phyloP scores from a whole-genome alignment of 768 basidiomycete species.

The Kwoniella newhampshirensis region DNA sequence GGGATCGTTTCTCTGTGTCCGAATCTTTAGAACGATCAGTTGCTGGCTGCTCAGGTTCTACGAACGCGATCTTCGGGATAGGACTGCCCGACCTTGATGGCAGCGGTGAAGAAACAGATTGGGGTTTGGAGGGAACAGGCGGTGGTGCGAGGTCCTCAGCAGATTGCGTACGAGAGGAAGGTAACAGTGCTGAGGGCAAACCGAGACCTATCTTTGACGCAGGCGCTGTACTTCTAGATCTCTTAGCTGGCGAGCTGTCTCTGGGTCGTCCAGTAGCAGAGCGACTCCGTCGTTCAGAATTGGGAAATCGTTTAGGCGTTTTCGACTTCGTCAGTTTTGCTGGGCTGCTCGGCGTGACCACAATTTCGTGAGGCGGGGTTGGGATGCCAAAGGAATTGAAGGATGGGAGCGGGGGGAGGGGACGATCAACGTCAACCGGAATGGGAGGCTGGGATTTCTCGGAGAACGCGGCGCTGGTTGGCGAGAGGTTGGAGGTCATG shows the following conservation, averaged over 20 bases:
- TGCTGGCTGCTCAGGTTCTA: slow-evolving; percentile 22
- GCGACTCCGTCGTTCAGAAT: slow-evolving; percentile 12
- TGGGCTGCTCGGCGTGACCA: slow-evolving; percentile 48
- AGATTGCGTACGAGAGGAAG: slow-evolving; percentile 1
- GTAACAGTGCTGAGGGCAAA: slow-evolving; percentile 23
- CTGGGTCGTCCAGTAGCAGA: slow-evolving; percentile 11
- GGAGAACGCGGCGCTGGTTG: not conserved
- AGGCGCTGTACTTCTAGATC: not conserved
- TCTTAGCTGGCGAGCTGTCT: slow-evolving; percentile 3
- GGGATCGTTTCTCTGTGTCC: slow-evolving; percentile 17
- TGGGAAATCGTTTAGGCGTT: slow-evolving; percentile 8
- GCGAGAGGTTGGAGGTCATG: slow-evolving; percentile 5
- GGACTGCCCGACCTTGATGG: slow-evolving; percentile 40
- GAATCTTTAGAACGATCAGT: slow-evolving; percentile 2
- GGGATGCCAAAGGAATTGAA: not conserved
- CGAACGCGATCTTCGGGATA: slow-evolving; percentile 36
- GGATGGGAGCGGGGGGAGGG: slow-evolving; percentile 31
- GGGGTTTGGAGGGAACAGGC: slow-evolving; percentile 30
- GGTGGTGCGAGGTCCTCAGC: slow-evolving; percentile 17
- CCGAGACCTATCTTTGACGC: slow-evolving; percentile 36
- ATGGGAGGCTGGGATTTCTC: slow-evolving; percentile 27
- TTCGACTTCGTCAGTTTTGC: slow-evolving; percentile 21
- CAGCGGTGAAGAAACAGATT: slow-evolving; percentile 44
- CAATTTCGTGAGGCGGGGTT: slow-evolving; percentile 29
- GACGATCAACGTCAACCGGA: slow-evolving; percentile 24